Evolutionary conservation across 73 alveolate genomes (phyloP), one percentile per base, ranked within the genome.

Genomic region (Paramecium primaurelia): DNA sequence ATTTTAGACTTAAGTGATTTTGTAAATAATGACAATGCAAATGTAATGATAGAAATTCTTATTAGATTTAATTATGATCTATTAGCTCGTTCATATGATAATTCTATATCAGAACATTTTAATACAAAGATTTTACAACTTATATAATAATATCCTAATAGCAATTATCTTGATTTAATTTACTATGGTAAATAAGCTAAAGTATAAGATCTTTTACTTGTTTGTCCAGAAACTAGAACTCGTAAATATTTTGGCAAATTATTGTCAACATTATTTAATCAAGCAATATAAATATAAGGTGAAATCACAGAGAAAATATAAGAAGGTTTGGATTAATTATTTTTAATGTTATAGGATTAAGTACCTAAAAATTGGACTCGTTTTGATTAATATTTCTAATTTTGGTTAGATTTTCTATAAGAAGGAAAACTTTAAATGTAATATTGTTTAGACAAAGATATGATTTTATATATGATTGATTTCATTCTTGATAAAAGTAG

Each of bases 321-420:
- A 86, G 77, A 84, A 47, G 86, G 64, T 26, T 58, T 86, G 14
- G 88, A 68, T 60, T 22, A 22, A 12, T 22, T 86, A 8, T 86
- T 59, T 16, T 60, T 58, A 58, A 86, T 86, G 85, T 68, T 95
- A 10, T 86, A 93, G 22, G 95, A 86, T 44, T 54, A 88, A 45
- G 97, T 83, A 5, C 96, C 99, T 8, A 95, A 95, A 92, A 93
- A 88, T 58, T 96, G 99, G 99, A 68, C 96, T 44, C 64, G 95
- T 28, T 93, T 96, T 80, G 98, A 96, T n/a, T 91, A 93, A 8
- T 93, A 93, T 93, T 92, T 94, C 80, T 86, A 95, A 22, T 30
- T 96, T 36, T 44, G 96, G 64, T 22, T 86, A 32, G 94, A 95
- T 44, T 92, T 95, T 26, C 92, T 88, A 1, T 22, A 20, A 2